Evolutionary conservation across 495 filamentous ascomycete species (phyloP).

Genomic region (Xylaria cubensis): DNA sequence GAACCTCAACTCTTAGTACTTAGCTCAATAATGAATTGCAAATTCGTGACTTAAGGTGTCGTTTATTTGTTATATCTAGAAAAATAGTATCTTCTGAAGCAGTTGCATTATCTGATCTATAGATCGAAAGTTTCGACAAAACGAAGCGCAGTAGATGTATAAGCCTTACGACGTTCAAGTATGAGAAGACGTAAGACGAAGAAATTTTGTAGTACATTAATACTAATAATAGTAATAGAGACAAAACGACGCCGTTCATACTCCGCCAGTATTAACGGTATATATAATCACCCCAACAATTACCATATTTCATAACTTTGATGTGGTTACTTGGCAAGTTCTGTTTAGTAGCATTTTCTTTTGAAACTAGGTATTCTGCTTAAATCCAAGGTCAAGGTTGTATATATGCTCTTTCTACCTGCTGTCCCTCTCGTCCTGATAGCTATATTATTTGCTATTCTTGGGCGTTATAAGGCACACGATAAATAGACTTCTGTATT

Average conservation of each 20-base stretch:
- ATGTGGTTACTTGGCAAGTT: background rate
- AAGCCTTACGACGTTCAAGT: too few relatives aligned
- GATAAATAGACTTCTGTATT: too few relatives aligned
- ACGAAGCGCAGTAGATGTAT: background rate
- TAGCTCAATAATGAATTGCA: conserved; percentile 7
- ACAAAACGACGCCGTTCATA: too few relatives aligned
- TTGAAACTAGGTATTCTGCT: too few relatives aligned
- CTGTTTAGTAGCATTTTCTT: background rate
- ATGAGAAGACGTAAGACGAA: too few relatives aligned
- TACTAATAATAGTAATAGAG: background rate
- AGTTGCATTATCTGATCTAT: background rate
- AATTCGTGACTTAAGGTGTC: background rate
- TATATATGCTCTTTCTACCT: background rate
- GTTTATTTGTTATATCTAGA: background rate
- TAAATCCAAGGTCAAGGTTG: background rate
- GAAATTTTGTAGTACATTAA: background rate
- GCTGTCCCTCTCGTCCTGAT: background rate
- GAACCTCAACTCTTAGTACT: background rate
- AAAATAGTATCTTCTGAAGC: background rate
- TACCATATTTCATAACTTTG: background rate
- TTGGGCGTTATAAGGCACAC: background rate
- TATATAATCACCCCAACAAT: too few relatives aligned
- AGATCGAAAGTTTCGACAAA: background rate
- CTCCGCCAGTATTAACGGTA: too few relatives aligned
- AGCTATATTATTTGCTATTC: background rate